Percentiles rank a stretch among this genome's conserved stretches.
These are phyloP conservation scores for Phytophthora ohioensis DNA, from an alignment of 352 stramenopile species.

Conservation along the genomic window DNA sequence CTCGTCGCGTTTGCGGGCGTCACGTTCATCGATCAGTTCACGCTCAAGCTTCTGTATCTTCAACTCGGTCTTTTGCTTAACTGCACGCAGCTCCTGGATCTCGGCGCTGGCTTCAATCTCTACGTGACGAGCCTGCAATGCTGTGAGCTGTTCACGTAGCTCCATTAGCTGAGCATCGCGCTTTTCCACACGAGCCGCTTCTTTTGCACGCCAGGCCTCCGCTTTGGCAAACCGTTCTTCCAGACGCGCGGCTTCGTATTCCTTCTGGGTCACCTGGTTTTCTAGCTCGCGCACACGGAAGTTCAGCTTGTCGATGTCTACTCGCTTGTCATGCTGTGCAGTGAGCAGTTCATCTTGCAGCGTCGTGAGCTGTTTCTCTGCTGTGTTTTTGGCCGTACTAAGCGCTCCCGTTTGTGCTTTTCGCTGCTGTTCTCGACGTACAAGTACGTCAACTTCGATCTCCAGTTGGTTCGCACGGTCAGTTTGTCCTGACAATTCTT, in stretches of 20 bases:
- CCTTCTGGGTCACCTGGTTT: slow-evolving; percentile 55
- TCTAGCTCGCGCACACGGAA: slow-evolving; percentile 59
- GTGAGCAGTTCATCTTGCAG: slow-evolving; percentile 46
- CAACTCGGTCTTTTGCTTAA: slow-evolving; percentile 42
- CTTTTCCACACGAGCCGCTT: slow-evolving; percentile 61
- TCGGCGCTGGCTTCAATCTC: slow-evolving; percentile 53
- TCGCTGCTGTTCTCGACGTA: slow-evolving; percentile 55
- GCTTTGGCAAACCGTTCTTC: slow-evolving; percentile 61
- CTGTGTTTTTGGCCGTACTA: slow-evolving; percentile 37
- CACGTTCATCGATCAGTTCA: slow-evolving; percentile 45
- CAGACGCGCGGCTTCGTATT: slow-evolving; percentile 55
- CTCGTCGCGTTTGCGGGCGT: slow-evolving; percentile 41
- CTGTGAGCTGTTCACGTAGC: slow-evolving; percentile 54
- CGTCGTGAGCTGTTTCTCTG: slow-evolving; percentile 46
- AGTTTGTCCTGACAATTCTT: slow-evolving; percentile 32
- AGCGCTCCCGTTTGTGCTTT: slow-evolving; percentile 48
- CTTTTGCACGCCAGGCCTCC: slow-evolving; percentile 57
- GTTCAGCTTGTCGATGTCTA: slow-evolving; percentile 57
- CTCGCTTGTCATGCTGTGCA: slow-evolving; percentile 40
- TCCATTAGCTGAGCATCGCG: slow-evolving; percentile 57
- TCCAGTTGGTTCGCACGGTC: slow-evolving; percentile 48
- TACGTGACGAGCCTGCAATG: slow-evolving; percentile 51
- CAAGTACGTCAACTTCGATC: slow-evolving; percentile 54
- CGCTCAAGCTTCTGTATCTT: slow-evolving; percentile 36
- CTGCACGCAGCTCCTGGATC: slow-evolving; percentile 51